These are phyloP conservation scores for Wickerhamiella domercqiae DNA, from an alignment of 805 yeast genomes.

Conservation along the genomic window DNA sequence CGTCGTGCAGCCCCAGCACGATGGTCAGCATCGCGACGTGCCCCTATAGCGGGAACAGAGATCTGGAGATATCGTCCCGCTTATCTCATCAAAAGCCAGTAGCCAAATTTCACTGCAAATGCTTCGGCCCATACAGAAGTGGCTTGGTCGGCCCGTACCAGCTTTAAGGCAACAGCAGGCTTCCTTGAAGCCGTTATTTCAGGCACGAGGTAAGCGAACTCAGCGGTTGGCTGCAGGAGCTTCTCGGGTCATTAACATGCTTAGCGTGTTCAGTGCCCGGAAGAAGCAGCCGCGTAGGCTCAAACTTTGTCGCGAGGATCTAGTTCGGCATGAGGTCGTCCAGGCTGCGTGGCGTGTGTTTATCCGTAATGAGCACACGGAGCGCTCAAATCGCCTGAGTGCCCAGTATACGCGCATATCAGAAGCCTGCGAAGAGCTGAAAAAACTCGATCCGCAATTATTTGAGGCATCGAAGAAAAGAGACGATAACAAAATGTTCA, in stretches of 20 bases:
- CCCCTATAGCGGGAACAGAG: not conserved
- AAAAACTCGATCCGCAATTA: conserved; percentile 31
- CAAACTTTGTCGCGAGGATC: conserved; percentile 63
- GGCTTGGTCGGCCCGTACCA: not conserved
- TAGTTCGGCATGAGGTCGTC: conserved; percentile 69
- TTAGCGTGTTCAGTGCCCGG: conserved; percentile 73
- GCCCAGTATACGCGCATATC: conserved; percentile 50
- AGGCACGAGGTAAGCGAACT: conserved; percentile 33
- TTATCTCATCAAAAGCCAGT: too few species aligned
- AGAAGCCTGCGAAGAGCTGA: conserved; percentile 59
- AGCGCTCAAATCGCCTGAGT: conserved; percentile 24
- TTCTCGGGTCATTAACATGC: conserved; percentile 37
- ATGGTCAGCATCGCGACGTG: conserved; percentile 10
- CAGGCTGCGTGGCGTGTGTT: conserved; percentile 65
- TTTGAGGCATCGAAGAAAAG: conserved; percentile 45
- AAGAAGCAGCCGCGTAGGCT: conserved; percentile 77
- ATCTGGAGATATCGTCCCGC: too few species aligned
- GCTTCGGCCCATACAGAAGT: not conserved
- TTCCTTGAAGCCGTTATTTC: conserved; percentile 2
- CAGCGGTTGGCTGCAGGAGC: conserved; percentile 32
- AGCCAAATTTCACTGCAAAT: not conserved
- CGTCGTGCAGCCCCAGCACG: conserved; percentile 6
- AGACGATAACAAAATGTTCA: conserved; percentile 49
- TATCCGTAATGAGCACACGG: conserved; percentile 36
- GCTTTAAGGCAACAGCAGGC: not conserved